Evolutionary conservation across 2,329 filamentous ascomycete species (phyloP).

Genomic region (Clonostachys rhizophaga): DNA sequence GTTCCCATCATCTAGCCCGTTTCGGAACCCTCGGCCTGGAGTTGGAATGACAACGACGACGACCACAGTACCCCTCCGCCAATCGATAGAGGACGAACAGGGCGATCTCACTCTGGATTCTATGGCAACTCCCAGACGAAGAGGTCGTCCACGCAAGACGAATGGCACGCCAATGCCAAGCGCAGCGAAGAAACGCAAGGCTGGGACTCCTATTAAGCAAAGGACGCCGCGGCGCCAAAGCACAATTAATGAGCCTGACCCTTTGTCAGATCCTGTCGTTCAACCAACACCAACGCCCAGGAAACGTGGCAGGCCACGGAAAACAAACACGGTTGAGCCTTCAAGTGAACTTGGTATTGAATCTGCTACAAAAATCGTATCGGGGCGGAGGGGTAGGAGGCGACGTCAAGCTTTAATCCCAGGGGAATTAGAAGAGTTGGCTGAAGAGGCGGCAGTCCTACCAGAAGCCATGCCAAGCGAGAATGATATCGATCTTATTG

Average conservation of each 20-base stretch:
- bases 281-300: conserved; percentile 21
- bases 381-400: conserved; percentile 7
- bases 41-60: conserved; percentile 35
- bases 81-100: conserved; percentile 23
- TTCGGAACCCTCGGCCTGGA: not conserved
- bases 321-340: conserved; percentile 11
- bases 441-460: conserved; percentile 4
- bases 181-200: conserved; percentile 35
- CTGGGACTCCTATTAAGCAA: conserved; percentile 33
- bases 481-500: conserved; percentile 19
- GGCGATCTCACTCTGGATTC: conserved; percentile 26
- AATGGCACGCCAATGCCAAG: conserved; percentile 47
- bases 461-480: conserved; percentile 10
- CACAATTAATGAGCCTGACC: conserved; percentile 15
- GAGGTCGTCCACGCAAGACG: conserved; percentile 41
- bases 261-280: conserved; percentile 6
- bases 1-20: conserved; percentile 36
- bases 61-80: conserved; percentile 45
- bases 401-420: conserved; percentile 14
- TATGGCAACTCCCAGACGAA: conserved; percentile 30
- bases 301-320: conserved; percentile 6
- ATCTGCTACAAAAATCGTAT: conserved; percentile 5
- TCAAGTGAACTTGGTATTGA: conserved; percentile 14
- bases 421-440: conserved; percentile 16
- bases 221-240: conserved; percentile 24